A percentile compares a stretch with the other conserved stretches of the same genome.
Evolutionary conservation across 2,329 filamentous ascomycete species (phyloP).

Genomic region (Fusarium decemcellulare): DNA sequence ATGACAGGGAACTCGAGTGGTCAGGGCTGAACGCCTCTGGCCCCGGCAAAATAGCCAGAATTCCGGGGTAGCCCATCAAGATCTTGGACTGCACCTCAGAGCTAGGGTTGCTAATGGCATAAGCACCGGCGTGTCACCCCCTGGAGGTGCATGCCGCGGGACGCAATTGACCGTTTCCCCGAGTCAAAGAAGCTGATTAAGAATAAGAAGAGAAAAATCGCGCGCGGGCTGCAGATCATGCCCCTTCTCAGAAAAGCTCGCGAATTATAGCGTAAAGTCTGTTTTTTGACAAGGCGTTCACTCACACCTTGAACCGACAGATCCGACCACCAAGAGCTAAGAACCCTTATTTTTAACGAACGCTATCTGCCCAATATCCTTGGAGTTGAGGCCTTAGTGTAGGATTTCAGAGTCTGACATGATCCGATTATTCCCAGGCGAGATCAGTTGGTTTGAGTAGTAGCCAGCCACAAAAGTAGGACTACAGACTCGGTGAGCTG

Average conservation of each 20-base stretch:
- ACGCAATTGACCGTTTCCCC: background rate
- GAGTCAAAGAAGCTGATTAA: background rate
- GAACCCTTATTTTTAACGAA: slow-evolving; percentile 4
- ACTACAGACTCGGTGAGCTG: background rate
- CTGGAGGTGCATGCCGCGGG: slow-evolving; percentile 22
- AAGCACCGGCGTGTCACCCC: slow-evolving; percentile 15
- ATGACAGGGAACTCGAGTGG: background rate
- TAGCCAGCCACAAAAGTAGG: slow-evolving; percentile 11
- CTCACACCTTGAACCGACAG: background rate
- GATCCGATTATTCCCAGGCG: background rate
- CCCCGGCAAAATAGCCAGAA: background rate
- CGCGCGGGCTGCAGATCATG: slow-evolving; percentile 24
- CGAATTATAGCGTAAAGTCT: slow-evolving; percentile 17
- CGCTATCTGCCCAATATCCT: background rate
- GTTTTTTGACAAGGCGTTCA: slow-evolving; percentile 4
- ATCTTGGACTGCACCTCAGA: background rate
- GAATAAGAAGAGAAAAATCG: slow-evolving; percentile 23
- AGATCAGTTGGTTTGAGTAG: background rate
- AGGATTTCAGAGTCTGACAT: background rate
- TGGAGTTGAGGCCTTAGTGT: slow-evolving; percentile 4
- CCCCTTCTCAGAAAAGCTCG: slow-evolving; percentile 2
- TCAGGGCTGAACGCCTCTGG: background rate
- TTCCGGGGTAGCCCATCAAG: slow-evolving; percentile 5
- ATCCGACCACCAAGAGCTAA: background rate
- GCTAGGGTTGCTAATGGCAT: background rate